Conservation (phyloP, 129 eudicot genomes). For the Oenanthe sinensis region DNA sequence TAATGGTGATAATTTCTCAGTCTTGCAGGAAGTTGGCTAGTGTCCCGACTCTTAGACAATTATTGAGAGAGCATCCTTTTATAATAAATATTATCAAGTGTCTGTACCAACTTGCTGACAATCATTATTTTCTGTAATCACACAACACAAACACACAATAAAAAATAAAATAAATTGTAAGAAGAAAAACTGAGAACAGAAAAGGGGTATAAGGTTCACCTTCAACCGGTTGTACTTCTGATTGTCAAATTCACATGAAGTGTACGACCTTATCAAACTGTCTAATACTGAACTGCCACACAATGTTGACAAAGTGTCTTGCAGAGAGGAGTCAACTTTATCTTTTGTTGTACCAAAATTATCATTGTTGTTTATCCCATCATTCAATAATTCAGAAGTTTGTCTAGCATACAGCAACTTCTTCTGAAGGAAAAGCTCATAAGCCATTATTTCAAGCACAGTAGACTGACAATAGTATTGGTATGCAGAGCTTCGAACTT, state of each 20-base stretch:
- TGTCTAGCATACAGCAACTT: slow-evolving; percentile 58
- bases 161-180: background rate
- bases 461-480: slow-evolving; percentile 54
- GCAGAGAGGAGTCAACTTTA: slow-evolving; percentile 22
- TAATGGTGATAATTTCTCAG: background rate
- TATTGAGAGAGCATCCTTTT: background rate
- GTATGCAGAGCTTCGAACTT: slow-evolving; percentile 35
- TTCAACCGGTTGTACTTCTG: slow-evolving; percentile 41
- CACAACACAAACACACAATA: background rate
- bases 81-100: background rate
- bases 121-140: background rate
- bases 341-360: slow-evolving; percentile 19
- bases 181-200: background rate
- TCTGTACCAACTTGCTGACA: background rate
- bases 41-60: background rate
- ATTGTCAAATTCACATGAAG: slow-evolving; percentile 47
- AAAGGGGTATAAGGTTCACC: slow-evolving; percentile 30
- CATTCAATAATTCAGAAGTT: slow-evolving; percentile 28
- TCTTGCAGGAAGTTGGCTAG: background rate
- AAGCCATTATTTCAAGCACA: slow-evolving; percentile 65
- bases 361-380: slow-evolving; percentile 22
- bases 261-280: slow-evolving; percentile 44
- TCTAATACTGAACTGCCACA: slow-evolving; percentile 35
- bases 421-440: slow-evolving; percentile 64
- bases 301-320: slow-evolving; percentile 48